Conservation (phyloP, 2,329 filamentous ascomycete species). For the Paecilomyces formosus region DNA sequence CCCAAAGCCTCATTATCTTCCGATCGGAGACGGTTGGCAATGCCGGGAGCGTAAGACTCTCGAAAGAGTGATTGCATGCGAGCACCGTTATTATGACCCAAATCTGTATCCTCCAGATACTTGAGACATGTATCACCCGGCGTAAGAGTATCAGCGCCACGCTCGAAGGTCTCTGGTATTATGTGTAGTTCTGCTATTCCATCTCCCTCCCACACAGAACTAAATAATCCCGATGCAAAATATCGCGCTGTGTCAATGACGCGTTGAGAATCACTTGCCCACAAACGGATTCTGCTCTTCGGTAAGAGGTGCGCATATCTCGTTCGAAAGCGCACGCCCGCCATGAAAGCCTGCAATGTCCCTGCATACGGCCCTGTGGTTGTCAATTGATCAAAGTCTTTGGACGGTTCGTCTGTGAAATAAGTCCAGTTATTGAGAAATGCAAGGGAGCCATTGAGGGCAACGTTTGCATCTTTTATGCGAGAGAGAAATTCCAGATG, state of each 20-base stretch:
- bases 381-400: constrained; percentile 48
- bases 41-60: constrained; percentile 39
- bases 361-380: constrained; percentile 50
- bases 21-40: constrained; percentile 35
- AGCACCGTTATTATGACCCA: constrained; percentile 46
- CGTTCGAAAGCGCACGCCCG: constrained; percentile 47
- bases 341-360: constrained; percentile 46
- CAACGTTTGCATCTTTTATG: constrained; percentile 34
- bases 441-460: constrained; percentile 42
- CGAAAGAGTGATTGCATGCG: constrained; percentile 42
- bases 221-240: constrained; percentile 51
- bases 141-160: constrained; percentile 49
- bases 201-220: constrained; percentile 37
- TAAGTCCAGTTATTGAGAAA: constrained; percentile 51
- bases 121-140: constrained; percentile 42
- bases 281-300: constrained; percentile 35
- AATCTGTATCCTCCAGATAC: constrained; percentile 27
- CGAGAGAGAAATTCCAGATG: constrained; percentile 43
- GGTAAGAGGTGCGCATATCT: constrained; percentile 44
- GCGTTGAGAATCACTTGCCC: constrained; percentile 48
- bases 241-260: constrained; percentile 51
- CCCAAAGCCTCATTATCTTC: constrained; percentile 21
- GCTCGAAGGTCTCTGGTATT: constrained; percentile 46
- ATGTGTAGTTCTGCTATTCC: constrained; percentile 39
- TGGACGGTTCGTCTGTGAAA: constrained; percentile 39